Conservation (phyloP, 2,329 filamentous ascomycete species). For the Xylariaceae sp. region DNA sequence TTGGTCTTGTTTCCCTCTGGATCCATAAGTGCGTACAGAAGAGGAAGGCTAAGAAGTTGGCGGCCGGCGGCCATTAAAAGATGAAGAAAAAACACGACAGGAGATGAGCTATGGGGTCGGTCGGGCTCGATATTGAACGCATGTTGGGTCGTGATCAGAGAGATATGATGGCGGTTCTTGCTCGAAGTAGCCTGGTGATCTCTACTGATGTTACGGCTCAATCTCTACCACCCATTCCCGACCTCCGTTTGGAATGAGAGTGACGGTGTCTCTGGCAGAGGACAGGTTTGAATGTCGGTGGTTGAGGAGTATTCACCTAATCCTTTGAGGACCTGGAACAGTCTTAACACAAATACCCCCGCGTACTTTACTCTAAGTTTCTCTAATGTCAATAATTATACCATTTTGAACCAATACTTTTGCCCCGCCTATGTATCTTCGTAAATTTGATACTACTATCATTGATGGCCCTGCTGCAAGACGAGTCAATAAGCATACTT, state of each 20-base stretch:
- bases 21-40: conserved; percentile 28
- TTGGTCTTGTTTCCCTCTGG: conserved; percentile 28
- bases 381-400: conserved; percentile 28
- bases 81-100: conserved; percentile 3
- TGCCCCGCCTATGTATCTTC: not conserved
- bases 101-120: conserved; percentile 5
- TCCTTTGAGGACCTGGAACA: too few species aligned
- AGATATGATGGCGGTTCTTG: conserved; percentile 20
- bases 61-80: conserved; percentile 20
- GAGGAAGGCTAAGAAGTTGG: conserved; percentile 28
- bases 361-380: conserved; percentile 25
- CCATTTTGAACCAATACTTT: conserved; percentile 15
- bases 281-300: too few species aligned
- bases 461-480: not conserved
- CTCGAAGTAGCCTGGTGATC: conserved; percentile 18
- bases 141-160: conserved; percentile 18
- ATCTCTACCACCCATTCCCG: conserved; percentile 17
- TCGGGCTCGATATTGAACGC: conserved; percentile 13
- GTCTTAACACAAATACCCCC: conserved; percentile 20
- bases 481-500: not conserved
- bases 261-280: conserved; percentile 12
- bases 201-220: conserved; percentile 15
- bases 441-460: not conserved
- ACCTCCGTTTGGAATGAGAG: conserved; percentile 12
- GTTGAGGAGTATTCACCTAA: too few species aligned